Evolutionary conservation across 306 rosid genomes (phyloP).

Genomic region (Inga laurina): DNA sequence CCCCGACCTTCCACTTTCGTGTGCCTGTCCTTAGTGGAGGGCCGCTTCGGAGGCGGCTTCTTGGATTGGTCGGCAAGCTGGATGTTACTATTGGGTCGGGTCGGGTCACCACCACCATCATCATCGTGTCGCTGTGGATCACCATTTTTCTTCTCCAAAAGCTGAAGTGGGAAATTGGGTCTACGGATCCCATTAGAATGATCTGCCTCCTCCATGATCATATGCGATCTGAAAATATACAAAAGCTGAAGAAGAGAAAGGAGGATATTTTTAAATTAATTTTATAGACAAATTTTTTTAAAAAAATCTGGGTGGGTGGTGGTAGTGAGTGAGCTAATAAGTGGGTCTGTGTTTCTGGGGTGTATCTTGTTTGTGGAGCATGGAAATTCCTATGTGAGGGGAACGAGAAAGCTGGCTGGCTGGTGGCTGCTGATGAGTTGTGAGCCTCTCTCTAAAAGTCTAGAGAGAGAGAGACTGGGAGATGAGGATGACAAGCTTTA

Average conservation of each 20-base stretch:
- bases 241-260: background rate
- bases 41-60: constrained; percentile 55
- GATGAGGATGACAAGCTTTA: constrained; percentile 61
- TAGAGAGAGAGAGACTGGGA: constrained; percentile 8
- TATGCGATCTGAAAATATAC: constrained; percentile 27
- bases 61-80: constrained; percentile 32
- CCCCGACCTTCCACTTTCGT: constrained; percentile 85
- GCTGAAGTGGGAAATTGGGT: constrained; percentile 73
- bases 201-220: constrained; percentile 71
- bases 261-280: background rate
- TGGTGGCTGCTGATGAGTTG: constrained; percentile 42
- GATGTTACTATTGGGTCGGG: background rate
- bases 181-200: constrained; percentile 62
- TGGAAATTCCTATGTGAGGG: constrained; percentile 58
- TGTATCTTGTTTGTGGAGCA: constrained; percentile 47
- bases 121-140: background rate
- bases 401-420: constrained; percentile 21
- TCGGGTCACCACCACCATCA: background rate
- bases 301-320: constrained; percentile 32
- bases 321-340: constrained; percentile 42
- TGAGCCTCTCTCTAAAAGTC: constrained; percentile 8
- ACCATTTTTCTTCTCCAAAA: constrained; percentile 54
- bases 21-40: constrained; percentile 73
- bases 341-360: constrained; percentile 55
- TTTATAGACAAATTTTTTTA: background rate